Evolutionary conservation across 139 green algal genomes (phyloP).

Genomic region (Haematococcus sp.): DNA sequence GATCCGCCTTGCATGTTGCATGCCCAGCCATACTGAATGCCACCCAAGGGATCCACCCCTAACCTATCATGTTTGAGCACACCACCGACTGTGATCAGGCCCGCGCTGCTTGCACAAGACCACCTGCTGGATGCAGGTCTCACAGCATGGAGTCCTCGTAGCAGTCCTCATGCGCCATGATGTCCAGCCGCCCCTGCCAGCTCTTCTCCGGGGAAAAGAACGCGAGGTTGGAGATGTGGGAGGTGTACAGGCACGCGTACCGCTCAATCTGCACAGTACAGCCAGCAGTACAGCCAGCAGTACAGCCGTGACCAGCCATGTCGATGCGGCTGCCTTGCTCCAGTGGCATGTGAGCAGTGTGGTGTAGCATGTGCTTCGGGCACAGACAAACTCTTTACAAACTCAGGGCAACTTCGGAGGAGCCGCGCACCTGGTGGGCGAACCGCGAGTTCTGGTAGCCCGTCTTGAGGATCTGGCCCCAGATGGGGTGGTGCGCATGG

Average conservation of each 20-base stretch:
- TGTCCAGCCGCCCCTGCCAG: conserved; percentile 75
- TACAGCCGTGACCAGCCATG: neutral
- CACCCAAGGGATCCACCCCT: too few relatives aligned
- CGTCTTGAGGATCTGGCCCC: conserved; percentile 95
- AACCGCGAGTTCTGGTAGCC: conserved; percentile 94
- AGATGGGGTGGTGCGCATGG: conserved; percentile 84
- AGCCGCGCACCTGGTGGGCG: conserved; percentile 79
- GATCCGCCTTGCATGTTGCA: too few relatives aligned
- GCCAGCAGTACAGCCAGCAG: neutral
- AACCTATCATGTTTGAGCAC: too few relatives aligned
- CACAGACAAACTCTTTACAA: too few relatives aligned
- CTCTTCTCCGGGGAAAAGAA: conserved; percentile 87
- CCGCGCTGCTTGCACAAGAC: too few relatives aligned
- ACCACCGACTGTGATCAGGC: too few relatives aligned
- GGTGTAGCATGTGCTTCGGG: too few relatives aligned
- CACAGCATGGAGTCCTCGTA: neutral
- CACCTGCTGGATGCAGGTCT: too few relatives aligned
- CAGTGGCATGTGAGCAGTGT: too few relatives aligned
- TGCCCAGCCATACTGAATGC: too few relatives aligned
- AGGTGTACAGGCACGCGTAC: conserved; percentile 98
- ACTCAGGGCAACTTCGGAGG: too few relatives aligned
- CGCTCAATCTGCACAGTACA: conserved; percentile 68
- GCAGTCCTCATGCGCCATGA: conserved; percentile 83
- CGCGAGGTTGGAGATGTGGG: conserved; percentile 87
- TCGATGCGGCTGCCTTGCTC: too few relatives aligned